Evolutionary conservation across 75 land plant genomes (phyloP), one percentile per base, ranked within the genome.

Genomic region (Azolla pinnata): DNA sequence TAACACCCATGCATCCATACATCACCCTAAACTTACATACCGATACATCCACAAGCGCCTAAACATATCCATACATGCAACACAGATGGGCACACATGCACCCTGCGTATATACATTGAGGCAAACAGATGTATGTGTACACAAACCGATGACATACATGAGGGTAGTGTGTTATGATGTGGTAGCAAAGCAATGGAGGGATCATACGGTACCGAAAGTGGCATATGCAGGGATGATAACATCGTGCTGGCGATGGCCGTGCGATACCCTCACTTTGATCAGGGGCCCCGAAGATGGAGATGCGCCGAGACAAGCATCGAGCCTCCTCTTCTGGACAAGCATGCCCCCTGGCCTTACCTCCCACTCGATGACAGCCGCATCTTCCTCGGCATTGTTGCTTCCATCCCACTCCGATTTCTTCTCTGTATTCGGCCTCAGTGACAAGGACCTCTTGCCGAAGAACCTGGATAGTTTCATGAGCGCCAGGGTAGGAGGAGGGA

Each of bases 291-390:
- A 74, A 12, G 46, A 32, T 0, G 63, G 57, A 26, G 56, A 60
- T 0, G 67, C 62, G 42, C 4, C 56, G 27, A 19, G 53, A 40
- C 70, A 68, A 0, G 75, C 54, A 1, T 72, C 81, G 0, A 65
- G 68, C 18, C 56, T 59, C 45, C 97, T 64, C 63, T 70, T 86
- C 81, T 90, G 97, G 0, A 90, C 97, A 60, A 90, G 72, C 97
- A 90, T 90, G 10, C 97, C 97, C 0, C 97, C 84, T 0, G 97
- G 97, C 57, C 91, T 49, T 35, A 90, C 40, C 67, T 90, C 97
- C 87, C 84, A 90, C 0, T 83, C 85, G 2, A 54, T 75, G 1
- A 56, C 51, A 51, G 33, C 64, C 4, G 72, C 21, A 19, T 52
- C 71, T 12, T 44, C 67, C 54, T 47, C 75, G 4, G 49, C 49